Evolutionary conservation across 805 yeast species (phyloP), one percentile per base, ranked within the genome.

Genomic region (Tanozyma kutaoensis): DNA sequence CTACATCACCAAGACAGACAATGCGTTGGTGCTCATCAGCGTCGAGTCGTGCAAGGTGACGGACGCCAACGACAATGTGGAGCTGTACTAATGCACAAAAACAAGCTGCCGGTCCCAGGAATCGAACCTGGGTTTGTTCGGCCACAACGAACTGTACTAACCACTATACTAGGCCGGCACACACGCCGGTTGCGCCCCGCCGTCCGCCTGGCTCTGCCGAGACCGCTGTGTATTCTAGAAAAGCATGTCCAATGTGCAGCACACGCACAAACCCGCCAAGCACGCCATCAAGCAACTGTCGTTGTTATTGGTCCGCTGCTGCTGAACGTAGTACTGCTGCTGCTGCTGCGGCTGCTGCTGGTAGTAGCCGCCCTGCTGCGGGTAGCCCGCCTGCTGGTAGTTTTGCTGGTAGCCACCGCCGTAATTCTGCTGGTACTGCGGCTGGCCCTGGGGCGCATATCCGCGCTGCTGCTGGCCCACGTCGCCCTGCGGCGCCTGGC

Each of bases 41-140:
- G 62, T 86, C 23, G 64, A 62, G 24, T 64, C 69, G 22, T 85
- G 84, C 15, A 77, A 76, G 41, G 79, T 85, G 14, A 81, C 93
- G 9, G 95, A 86, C 42, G 65, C 72, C 7, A 71, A 77, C 25
- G 73, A 79, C 48, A 74, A 77, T 37, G 62, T 69, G 15, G 45
- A 42, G 23, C 50, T 46, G 37, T 58, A 52, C 14, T 25, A 24
- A 19, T 5, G 7, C 17, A 15, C n/a, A n/a, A n/a, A n/a, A n/a
- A n/a, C n/a, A n/a, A n/a, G n/a, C n/a, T 69, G 76, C 76, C 74
- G 73, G 61, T 57, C 62, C 76, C 76, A 64, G 69, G 76, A 69
- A 69, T 69, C 75, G 76, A 69, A 69, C 76, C 66, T 66, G 72
- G 76, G 76, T 69, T 65, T 69, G 67, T 55, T 66, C 75, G 69